Evolutionary conservation across 1,284 basidiomycete species (phyloP).

Genomic region (Leccinum pallidistipes): DNA sequence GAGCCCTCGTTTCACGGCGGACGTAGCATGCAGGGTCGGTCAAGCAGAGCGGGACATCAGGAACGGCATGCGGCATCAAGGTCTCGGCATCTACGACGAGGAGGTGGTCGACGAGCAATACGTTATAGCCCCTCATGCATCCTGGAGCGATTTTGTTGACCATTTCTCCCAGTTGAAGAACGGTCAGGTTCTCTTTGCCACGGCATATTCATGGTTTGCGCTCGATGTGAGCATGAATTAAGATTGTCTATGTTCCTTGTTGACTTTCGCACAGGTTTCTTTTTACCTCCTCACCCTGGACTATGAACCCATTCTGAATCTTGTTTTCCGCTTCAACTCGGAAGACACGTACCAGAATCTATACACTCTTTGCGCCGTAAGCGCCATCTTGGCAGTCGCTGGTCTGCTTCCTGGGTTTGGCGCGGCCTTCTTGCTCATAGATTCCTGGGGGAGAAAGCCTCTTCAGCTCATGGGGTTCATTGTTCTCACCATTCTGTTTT

Average conservation of each 20-base stretch:
- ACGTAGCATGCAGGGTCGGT: slow-evolving; percentile 60
- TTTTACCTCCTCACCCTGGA: slow-evolving; percentile 63
- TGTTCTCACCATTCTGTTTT: slow-evolving; percentile 51
- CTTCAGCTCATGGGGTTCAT: slow-evolving; percentile 60
- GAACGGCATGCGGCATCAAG: slow-evolving; percentile 43
- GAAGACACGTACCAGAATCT: slow-evolving; percentile 24
- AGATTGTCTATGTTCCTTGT: neutral
- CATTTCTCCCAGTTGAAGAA: slow-evolving; percentile 46
- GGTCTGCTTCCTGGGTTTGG: slow-evolving; percentile 53
- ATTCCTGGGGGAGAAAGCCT: slow-evolving; percentile 48
- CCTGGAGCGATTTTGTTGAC: slow-evolving; percentile 42
- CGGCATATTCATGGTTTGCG: slow-evolving; percentile 59
- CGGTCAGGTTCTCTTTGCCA: slow-evolving; percentile 44
- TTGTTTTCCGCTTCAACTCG: slow-evolving; percentile 8
- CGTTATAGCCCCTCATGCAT: slow-evolving; percentile 46
- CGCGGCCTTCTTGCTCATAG: slow-evolving; percentile 48
- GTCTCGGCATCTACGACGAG: slow-evolving; percentile 38
- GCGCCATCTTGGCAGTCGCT: slow-evolving; percentile 48
- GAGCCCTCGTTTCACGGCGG: slow-evolving; percentile 66
- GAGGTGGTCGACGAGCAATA: slow-evolving; percentile 38
- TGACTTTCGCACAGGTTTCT: slow-evolving; percentile 40
- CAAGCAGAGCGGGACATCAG: slow-evolving; percentile 52
- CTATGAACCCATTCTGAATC: slow-evolving; percentile 40
- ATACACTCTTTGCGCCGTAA: slow-evolving; percentile 31
- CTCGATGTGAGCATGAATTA: slow-evolving; percentile 41